Base-by-base conservation (phyloP, 148 eudicot genomes). In the Diospyros kaki region DNA sequence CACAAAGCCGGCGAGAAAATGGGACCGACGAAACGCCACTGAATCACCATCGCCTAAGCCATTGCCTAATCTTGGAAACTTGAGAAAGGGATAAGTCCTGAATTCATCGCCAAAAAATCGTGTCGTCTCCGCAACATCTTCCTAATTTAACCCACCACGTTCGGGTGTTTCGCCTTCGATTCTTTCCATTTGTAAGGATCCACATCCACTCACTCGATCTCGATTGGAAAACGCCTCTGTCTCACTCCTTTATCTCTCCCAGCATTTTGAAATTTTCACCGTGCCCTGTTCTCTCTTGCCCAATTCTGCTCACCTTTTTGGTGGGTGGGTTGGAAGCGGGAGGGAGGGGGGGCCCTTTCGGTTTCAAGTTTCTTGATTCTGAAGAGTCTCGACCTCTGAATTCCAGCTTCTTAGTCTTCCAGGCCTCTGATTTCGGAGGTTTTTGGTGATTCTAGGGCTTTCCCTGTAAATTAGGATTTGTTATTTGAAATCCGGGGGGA, bases 161-260 rank as follows among this genome's bases (percentile, higher is more conserved):
- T 44, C 72, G 72, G 60, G 58, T 68, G 72, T 60, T 88, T 81
- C 71, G 45, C 77, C 83, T 83, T 81, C 75, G 89, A 83, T 89
- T 89, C 92, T 91, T 89, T 85, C 88, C 80, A 17, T 67, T 78
- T 90, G 88, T 82, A 76, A 92, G 87, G 82, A 86, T 86, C 88
- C 86, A 48, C 80, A 86, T 86, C 88, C 86, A 48, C 80, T 61
- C 66, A 55, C 75, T 46, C 62, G 53, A 58, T 67, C 65, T 73
- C 66, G 48, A 28, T 15, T 58, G 11, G 5, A 70, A 28, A 54
- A 44, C 9, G 62, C 12, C 46, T 10, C 55, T 63, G 38, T 4
- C 15, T 28, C 28, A 28, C 28, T 4, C 53, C 15, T 15, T 15
- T 9, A 45, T 17, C 54, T 6, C 40, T 53, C 65, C 73, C 48